phyloP scores from a whole-genome alignment of 257 asterid species.

The Primulina tabacum region DNA sequence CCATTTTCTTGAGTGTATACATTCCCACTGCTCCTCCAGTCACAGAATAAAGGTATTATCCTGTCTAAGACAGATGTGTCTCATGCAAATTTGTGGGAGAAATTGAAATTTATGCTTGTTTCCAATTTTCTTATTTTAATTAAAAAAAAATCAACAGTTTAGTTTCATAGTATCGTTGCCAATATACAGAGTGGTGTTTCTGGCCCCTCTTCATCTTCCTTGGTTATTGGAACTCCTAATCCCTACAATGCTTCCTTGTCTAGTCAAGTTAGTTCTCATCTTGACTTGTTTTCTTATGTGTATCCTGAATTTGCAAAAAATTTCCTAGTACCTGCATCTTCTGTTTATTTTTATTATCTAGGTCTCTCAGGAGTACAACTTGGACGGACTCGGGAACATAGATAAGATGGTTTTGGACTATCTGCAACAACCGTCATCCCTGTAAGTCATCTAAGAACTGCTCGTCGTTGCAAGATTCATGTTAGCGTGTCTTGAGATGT shows the following conservation, averaged over 20 bases:
- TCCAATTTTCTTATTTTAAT: background rate
- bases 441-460: slow-evolving; percentile 44
- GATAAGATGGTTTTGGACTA: slow-evolving; percentile 64
- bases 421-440: slow-evolving; percentile 58
- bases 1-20: slow-evolving; percentile 75
- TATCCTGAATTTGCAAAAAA: slow-evolving; percentile 9
- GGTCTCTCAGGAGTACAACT: slow-evolving; percentile 56
- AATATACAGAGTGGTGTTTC: slow-evolving; percentile 38
- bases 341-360: slow-evolving; percentile 23
- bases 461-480: background rate
- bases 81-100: slow-evolving; percentile 19
- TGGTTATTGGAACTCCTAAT: slow-evolving; percentile 26
- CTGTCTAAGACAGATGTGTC: background rate
- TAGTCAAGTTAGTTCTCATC: slow-evolving; percentile 49
- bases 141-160: background rate
- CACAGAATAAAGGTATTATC: slow-evolving; percentile 48
- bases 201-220: slow-evolving; percentile 29
- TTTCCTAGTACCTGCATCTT: slow-evolving; percentile 12
- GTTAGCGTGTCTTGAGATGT: background rate
- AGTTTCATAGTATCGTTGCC: slow-evolving; percentile 20
- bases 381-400: slow-evolving; percentile 64
- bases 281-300: background rate
- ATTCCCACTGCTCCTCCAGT: slow-evolving; percentile 47
- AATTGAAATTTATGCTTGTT: slow-evolving; percentile 2
- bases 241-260: slow-evolving; percentile 33